These are phyloP conservation scores for Tulasnella sp. DNA, from an alignment of 768 basidiomycete genomes.

Conservation along the genomic window DNA sequence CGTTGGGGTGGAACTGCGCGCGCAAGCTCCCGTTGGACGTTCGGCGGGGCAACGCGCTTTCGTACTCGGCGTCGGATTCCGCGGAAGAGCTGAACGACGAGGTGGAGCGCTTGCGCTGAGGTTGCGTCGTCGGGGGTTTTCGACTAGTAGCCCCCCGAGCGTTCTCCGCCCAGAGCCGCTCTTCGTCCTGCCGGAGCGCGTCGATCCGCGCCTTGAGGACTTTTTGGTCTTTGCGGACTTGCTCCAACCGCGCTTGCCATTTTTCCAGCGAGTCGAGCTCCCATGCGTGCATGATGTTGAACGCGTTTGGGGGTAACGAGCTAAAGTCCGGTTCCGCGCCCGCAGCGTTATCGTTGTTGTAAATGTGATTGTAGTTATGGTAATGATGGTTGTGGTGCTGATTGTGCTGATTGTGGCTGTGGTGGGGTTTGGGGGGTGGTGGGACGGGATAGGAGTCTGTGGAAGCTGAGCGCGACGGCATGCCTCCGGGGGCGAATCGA, in stretches of 20 bases:
- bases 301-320: background rate
- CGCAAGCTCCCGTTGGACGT: background rate
- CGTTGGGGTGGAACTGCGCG: background rate
- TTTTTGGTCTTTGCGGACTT: background rate
- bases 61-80: background rate
- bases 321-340: background rate
- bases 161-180: conserved; percentile 3
- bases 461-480: background rate
- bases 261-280: conserved; percentile 9
- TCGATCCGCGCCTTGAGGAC: background rate
- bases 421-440: background rate
- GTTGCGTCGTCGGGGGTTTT: background rate
- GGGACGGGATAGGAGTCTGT: background rate
- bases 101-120: background rate
- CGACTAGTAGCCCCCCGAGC: background rate
- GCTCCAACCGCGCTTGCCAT: conserved; percentile 6
- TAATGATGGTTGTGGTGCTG: background rate
- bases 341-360: background rate
- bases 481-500: background rate
- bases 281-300: conserved; percentile 12
- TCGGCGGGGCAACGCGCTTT: background rate
- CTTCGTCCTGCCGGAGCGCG: background rate
- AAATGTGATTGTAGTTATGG: too few species aligned
- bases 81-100: background rate
- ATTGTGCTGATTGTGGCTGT: background rate